Base-by-base conservation (phyloP, 1,284 basidiomycete genomes). In the Heterobasidion irregulare region DNA sequence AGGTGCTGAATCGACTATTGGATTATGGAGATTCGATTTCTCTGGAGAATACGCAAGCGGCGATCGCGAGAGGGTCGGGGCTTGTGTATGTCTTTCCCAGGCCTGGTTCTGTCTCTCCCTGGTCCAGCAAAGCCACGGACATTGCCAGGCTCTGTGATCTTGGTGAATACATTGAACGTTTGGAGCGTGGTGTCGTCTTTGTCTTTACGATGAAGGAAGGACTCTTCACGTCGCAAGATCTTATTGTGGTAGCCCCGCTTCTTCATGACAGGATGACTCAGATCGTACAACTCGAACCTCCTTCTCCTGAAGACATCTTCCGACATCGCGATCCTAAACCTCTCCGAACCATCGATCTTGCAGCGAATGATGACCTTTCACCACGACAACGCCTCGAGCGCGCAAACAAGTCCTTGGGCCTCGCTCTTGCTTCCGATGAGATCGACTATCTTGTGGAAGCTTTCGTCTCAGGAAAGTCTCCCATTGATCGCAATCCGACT, bases 221-320 rank as follows among this genome's bases (percentile, higher is more conserved):
- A 8, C 59, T 70, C 34, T 70, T 91, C 47, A 69, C 73, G 9
- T 57, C 69, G 15, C 62, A 70, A 2, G 70, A 78, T 36, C 57
- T 90, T 26, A 63, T 68, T 35, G 61, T 68, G 1, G 80, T 92
- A 57, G 73, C 84, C 0, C 81, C 86, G 61, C 74, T 88, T 52
- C 78, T 97, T 41, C 89, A 94, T 71, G 96, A 99, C 72, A 86
- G 95, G 50, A 99, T 99, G 97, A 99, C 95, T 0, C 95, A 98
- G 69, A 70, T 80, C 26, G 76, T 90, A 35, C 78, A 80, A 63
- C 72, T 81, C 55, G 67, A 74, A 1, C 69, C 78, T 1, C 92
- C 94, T 1, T 64, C 78, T 18, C 75, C 85, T 58, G 72, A 76
- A 1, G 69, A 73, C 10, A 74, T 98, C 59, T 98, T 98, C 70